Evolutionary conservation across 768 basidiomycete genomes (phyloP).

Genomic region (Mycena leptocephala): DNA sequence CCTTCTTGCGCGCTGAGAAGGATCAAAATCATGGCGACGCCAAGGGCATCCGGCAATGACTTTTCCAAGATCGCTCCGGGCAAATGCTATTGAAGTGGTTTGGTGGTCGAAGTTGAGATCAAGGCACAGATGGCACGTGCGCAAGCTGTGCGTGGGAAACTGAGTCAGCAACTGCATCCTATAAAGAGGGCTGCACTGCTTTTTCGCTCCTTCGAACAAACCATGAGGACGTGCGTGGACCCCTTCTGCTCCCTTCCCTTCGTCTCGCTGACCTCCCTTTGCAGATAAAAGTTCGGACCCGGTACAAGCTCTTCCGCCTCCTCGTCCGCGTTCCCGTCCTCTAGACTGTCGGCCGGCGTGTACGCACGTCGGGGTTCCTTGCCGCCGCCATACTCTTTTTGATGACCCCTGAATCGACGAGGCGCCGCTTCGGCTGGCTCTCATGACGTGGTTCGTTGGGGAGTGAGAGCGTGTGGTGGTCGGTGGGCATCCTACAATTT

Average conservation of each 20-base stretch:
- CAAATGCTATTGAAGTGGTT: not conserved
- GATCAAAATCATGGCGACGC: no score
- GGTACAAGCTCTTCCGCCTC: slow-evolving; percentile 86
- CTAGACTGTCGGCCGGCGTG: slow-evolving; percentile 63
- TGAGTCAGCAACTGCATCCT: slow-evolving; percentile 12
- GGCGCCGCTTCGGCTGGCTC: slow-evolving; percentile 82
- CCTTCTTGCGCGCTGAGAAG: no score
- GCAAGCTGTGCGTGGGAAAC: slow-evolving; percentile 33
- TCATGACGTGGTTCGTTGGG: slow-evolving; percentile 67
- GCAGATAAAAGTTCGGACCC: slow-evolving; percentile 89
- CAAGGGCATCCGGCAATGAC: not conserved
- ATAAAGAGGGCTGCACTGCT: slow-evolving; percentile 21
- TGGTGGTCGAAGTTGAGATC: not conserved
- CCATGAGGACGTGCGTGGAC: slow-evolving; percentile 71
- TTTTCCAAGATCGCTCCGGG: not conserved
- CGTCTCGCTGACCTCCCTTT: not conserved
- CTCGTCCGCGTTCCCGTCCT: slow-evolving; percentile 97
- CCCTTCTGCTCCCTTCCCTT: not conserved
- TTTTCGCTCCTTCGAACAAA: slow-evolving; percentile 71
- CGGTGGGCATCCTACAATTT: slow-evolving; percentile 50
- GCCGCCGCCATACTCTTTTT: slow-evolving; percentile 52
- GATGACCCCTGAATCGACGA: slow-evolving; percentile 66
- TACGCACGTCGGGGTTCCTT: slow-evolving; percentile 54
- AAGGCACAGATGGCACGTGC: not conserved
- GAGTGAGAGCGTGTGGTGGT: slow-evolving; percentile 40